phyloP scores from a whole-genome alignment of 352 stramenopile genomes.

The Pelagophyceae sp. region DNA sequence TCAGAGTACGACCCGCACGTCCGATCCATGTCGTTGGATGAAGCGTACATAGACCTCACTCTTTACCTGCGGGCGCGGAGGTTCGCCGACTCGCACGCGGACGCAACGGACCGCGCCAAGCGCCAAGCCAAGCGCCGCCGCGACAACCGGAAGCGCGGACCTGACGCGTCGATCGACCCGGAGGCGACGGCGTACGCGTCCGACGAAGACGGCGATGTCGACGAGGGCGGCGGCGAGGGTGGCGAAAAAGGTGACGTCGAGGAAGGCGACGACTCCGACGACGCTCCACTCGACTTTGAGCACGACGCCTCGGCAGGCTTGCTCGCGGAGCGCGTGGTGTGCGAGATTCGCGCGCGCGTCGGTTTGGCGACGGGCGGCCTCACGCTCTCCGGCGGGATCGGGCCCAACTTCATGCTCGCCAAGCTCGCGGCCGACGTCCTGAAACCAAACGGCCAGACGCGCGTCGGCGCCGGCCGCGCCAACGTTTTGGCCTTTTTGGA shows the following conservation, averaged over 20 bases:
- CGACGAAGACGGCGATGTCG: neutral
- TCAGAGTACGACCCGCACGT: constrained; percentile 82
- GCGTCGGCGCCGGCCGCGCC: constrained; percentile 64
- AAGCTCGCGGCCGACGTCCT: constrained; percentile 89
- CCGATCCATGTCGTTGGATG: constrained; percentile 77
- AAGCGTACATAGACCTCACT: constrained; percentile 85
- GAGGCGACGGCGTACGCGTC: neutral
- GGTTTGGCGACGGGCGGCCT: constrained; percentile 65
- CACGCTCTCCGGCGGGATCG: constrained; percentile 82
- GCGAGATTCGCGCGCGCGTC: constrained; percentile 70
- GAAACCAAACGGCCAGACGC: constrained; percentile 89
- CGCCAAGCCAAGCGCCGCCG: neutral
- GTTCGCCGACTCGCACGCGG: constrained; percentile 23
- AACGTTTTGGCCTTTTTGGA: constrained; percentile 74
- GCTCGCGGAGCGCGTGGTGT: constrained; percentile 50
- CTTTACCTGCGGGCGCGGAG: constrained; percentile 57
- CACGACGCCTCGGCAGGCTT: constrained; percentile 12
- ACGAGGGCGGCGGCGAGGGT: neutral
- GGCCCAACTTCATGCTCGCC: constrained; percentile 76
- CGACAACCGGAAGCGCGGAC: constrained; percentile 9
- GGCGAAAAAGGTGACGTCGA: constrained; percentile 24
- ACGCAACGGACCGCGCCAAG: constrained; percentile 21
- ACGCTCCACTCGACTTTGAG: constrained; percentile 17
- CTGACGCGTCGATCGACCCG: neutral
- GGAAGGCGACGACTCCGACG: constrained; percentile 15